These are phyloP conservation scores for Sequoia sempervirens DNA, from an alignment of 75 land plant genomes.

Conservation along the genomic window DNA sequence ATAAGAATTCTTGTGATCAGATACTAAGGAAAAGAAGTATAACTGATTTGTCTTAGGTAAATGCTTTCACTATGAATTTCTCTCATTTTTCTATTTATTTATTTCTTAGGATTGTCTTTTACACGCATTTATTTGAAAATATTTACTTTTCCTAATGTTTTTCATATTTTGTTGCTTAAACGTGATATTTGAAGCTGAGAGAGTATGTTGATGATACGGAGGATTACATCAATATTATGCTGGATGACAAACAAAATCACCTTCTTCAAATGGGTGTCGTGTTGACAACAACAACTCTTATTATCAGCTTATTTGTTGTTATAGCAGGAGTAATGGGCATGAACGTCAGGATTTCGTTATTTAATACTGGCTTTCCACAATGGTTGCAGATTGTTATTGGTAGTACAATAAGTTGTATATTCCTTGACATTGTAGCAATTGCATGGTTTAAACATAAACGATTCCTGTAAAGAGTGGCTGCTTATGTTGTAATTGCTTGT, in stretches of 20 bases:
- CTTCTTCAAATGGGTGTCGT: conserved; percentile 53
- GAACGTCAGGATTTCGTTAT: conserved; percentile 39
- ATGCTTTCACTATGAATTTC: neutral
- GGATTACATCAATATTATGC: conserved; percentile 59
- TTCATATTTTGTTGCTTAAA: neutral
- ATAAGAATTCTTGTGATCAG: too few relatives aligned
- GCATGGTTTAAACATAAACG: conserved; percentile 41
- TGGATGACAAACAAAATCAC: conserved; percentile 56
- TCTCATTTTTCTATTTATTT: neutral
- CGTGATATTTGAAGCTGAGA: conserved; percentile 20
- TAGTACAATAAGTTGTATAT: conserved; percentile 15
- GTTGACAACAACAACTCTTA: conserved; percentile 48
- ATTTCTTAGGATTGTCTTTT: neutral
- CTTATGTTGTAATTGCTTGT: neutral
- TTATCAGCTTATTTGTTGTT: conserved; percentile 33
- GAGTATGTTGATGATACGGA: conserved; percentile 64
- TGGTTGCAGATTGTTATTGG: conserved; percentile 32
- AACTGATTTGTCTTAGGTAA: neutral
- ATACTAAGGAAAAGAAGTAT: too few relatives aligned
- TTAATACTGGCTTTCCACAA: conserved; percentile 12
- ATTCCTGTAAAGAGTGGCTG: conserved; percentile 20
- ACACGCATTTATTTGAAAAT: neutral
- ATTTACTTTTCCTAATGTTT: neutral
- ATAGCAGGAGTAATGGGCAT: conserved; percentile 46
- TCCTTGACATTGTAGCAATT: conserved; percentile 30